These are phyloP conservation scores for Durio zibethinus DNA, from an alignment of 345 rosid genomes.

Conservation along the genomic window DNA sequence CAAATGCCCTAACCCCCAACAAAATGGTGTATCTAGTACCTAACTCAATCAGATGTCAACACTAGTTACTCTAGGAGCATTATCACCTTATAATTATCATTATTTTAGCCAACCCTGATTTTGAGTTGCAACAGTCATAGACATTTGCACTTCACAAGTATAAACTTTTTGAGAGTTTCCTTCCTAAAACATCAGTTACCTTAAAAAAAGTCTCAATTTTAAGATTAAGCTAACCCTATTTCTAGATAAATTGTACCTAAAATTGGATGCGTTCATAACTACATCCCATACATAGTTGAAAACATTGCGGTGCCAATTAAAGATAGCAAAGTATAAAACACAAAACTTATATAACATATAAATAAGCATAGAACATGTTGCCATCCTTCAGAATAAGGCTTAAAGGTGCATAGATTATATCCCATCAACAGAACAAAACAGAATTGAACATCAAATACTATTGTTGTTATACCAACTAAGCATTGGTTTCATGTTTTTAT, in stretches of 20 bases:
- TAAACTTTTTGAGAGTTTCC: not conserved
- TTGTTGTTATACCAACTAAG: not conserved
- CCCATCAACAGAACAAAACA: not conserved
- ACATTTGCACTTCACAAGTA: not conserved
- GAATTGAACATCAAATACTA: not conserved
- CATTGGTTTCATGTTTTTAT: not conserved
- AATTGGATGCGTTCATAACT: not conserved
- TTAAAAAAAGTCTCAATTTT: not conserved
- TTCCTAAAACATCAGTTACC: not conserved
- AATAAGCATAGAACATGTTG: not conserved
- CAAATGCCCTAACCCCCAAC: not conserved
- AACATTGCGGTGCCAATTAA: not conserved
- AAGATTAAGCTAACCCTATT: not conserved
- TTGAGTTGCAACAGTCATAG: not conserved
- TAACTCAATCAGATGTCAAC: not conserved
- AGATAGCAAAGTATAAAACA: not conserved
- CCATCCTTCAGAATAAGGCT: not conserved
- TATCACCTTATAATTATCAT: not conserved
- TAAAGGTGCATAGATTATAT: not conserved
- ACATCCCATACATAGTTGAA: not conserved
- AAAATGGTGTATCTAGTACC: not conserved
- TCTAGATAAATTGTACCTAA: not conserved
- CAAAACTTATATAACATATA: not conserved
- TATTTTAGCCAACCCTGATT: not conserved
- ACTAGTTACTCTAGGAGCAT: not conserved